Evolutionary conservation across 1,284 basidiomycete genomes (phyloP).

Genomic region (Rhodotorula mucilaginosa): DNA sequence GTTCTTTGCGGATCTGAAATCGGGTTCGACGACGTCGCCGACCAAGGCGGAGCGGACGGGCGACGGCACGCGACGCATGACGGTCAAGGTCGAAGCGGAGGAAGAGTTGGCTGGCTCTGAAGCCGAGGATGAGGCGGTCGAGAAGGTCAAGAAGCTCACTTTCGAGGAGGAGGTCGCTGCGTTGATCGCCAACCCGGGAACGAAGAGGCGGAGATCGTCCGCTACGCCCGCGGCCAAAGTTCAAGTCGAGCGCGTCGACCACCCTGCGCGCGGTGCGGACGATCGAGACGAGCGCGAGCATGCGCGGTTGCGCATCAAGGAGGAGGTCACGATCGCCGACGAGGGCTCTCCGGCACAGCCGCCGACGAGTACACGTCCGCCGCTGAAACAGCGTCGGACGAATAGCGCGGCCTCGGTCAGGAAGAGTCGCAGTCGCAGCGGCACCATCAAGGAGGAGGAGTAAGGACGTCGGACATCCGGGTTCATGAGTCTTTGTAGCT

Average conservation of each 20-base stretch:
- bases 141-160: constrained; percentile 12
- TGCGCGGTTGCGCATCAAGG: background rate
- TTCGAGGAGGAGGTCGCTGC: constrained; percentile 33
- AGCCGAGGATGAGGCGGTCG: background rate
- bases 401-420: background rate
- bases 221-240: background rate
- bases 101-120: background rate
- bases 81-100: constrained; percentile 7
- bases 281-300: background rate
- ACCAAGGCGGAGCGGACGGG: background rate
- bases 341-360: background rate
- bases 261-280: background rate
- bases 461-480: background rate
- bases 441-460: background rate
- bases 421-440: background rate
- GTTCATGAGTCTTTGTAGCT: background rate
- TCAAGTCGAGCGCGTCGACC: background rate
- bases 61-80: background rate
- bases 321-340: background rate
- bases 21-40: background rate
- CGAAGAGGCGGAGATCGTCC: constrained; percentile 6
- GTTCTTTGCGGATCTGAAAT: constrained; percentile 58
- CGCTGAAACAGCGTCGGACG: background rate
- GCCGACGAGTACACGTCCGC: background rate
- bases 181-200: constrained; percentile 18